Evolutionary conservation across 495 filamentous ascomycete species (phyloP).

Genomic region (Aspergillus leporis): DNA sequence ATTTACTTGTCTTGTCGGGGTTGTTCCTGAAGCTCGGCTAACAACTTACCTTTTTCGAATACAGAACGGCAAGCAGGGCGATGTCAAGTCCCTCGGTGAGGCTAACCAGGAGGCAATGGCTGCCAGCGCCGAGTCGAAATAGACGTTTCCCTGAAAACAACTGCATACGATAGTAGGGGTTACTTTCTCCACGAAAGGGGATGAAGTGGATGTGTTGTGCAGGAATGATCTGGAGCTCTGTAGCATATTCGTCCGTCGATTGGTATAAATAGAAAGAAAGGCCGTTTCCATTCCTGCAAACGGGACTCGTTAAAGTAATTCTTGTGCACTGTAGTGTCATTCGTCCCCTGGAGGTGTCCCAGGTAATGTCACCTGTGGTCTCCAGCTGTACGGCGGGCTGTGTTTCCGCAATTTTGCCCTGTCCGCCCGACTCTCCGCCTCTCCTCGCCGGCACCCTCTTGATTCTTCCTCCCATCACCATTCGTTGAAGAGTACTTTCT

Average conservation of each 20-base stretch:
- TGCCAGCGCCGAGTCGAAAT: slow-evolving; percentile 47
- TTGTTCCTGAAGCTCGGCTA: slow-evolving; percentile 20
- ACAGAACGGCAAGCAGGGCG: slow-evolving; percentile 97
- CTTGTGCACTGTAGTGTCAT: background rate
- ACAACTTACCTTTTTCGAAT: slow-evolving; percentile 21
- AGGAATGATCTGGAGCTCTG: slow-evolving; percentile 41
- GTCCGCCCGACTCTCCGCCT: slow-evolving; percentile 28
- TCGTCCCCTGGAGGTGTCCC: background rate
- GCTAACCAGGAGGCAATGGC: slow-evolving; percentile 68
- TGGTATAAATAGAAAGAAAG: slow-evolving; percentile 37
- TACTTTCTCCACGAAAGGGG: slow-evolving; percentile 24
- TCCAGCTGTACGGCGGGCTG: slow-evolving; percentile 7
- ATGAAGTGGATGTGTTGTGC: slow-evolving; percentile 17
- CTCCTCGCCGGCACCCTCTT: slow-evolving; percentile 19
- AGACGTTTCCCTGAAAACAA: slow-evolving; percentile 21
- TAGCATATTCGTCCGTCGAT: slow-evolving; percentile 39
- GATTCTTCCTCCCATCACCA: slow-evolving; percentile 19
- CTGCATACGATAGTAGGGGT: slow-evolving; percentile 15
- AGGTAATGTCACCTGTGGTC: background rate
- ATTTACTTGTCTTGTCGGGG: slow-evolving; percentile 4
- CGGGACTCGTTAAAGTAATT: background rate
- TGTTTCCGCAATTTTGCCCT: slow-evolving; percentile 24
- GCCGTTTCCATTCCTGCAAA: slow-evolving; percentile 10
- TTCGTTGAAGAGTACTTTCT: background rate
- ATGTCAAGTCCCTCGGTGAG: slow-evolving; percentile 69